These are phyloP conservation scores for Populus davidiana DNA, from an alignment of 345 rosid genomes.

Conservation along the genomic window DNA sequence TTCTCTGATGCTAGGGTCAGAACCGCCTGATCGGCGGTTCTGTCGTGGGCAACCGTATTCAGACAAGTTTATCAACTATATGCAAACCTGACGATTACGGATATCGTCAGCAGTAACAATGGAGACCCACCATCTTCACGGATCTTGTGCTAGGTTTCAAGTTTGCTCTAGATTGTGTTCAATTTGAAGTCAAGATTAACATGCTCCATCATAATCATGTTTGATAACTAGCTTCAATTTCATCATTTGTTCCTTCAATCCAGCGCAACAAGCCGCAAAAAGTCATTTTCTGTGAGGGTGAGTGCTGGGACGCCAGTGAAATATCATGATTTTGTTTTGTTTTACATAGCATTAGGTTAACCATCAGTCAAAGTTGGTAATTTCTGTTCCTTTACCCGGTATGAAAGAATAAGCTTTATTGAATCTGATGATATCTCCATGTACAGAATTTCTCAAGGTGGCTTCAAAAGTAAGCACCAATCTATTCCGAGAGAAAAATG, in stretches of 20 bases:
- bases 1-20: neutral
- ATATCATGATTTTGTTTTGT: conserved; percentile 17
- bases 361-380: neutral
- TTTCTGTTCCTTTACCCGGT: neutral
- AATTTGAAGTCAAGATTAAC: neutral
- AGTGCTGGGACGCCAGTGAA: neutral
- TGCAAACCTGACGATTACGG: neutral
- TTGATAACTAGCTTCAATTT: neutral
- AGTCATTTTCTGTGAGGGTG: neutral
- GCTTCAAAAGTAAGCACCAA: neutral
- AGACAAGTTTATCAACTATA: neutral
- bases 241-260: conserved; percentile 6
- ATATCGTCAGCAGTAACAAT: neutral
- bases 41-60: neutral
- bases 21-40: neutral
- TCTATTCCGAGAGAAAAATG: neutral
- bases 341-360: neutral
- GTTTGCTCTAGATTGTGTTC: neutral
- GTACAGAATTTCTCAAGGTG: neutral
- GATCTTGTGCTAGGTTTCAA: neutral
- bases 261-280: neutral
- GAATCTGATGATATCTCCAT: neutral
- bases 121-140: conserved; percentile 6
- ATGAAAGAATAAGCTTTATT: neutral
- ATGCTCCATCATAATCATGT: neutral